These are phyloP conservation scores for Talaromyces sp. DNA, from an alignment of 2,329 filamentous ascomycete species.

Conservation along the genomic window DNA sequence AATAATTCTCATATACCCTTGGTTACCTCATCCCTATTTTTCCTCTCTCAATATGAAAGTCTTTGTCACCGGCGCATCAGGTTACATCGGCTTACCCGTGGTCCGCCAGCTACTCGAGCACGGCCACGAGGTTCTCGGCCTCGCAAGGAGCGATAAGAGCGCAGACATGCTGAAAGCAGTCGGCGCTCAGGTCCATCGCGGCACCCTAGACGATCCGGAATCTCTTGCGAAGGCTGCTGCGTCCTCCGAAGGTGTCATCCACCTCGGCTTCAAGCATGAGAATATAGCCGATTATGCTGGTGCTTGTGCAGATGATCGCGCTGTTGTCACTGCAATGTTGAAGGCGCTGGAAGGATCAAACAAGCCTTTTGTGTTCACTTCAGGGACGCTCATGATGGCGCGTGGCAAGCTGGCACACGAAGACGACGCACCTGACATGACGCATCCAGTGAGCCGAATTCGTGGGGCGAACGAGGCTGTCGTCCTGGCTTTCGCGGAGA, in stretches of 20 bases:
- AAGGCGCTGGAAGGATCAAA: neutral
- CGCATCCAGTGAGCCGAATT: neutral
- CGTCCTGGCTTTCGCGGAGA: neutral
- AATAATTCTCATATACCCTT: neutral
- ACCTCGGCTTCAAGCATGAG: slow-evolving; percentile 7
- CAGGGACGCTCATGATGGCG: slow-evolving; percentile 5
- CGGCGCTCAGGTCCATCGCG: neutral
- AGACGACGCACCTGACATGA: neutral
- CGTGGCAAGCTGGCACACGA: neutral
- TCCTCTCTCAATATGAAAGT: neutral
- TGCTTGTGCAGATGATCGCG: neutral
- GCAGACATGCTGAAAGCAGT: neutral
- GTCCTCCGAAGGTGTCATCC: neutral
- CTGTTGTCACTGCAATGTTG: neutral
- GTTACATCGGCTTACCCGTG: slow-evolving; percentile 6
- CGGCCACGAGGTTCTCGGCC: slow-evolving; percentile 1
- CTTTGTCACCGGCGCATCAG: slow-evolving; percentile 7
- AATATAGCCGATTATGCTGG: neutral
- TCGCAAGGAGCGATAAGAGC: slow-evolving; percentile 1
- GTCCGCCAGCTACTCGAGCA: neutral
- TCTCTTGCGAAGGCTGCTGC: neutral
- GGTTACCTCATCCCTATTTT: neutral
- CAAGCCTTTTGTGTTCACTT: slow-evolving; percentile 3
- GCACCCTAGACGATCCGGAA: neutral
- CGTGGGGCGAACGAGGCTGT: slow-evolving; percentile 4